Base-by-base conservation (phyloP, 2,329 filamentous ascomycete species). In the Colletotrichum incanum region DNA sequence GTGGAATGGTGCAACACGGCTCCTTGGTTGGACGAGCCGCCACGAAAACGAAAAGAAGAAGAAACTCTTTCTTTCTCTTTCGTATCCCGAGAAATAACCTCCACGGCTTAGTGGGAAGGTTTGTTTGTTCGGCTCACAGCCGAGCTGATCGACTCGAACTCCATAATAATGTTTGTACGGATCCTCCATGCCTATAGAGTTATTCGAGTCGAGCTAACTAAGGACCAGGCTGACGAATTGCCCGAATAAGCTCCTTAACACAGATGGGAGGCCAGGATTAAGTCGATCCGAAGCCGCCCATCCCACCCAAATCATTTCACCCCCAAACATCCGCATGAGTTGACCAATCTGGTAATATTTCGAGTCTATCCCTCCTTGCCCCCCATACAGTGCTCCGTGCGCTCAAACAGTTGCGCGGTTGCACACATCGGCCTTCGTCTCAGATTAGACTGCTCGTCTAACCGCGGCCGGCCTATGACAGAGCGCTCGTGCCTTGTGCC, bases 391-490 rank as follows among this genome's bases (percentile, higher is more conserved):
- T 59, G 69, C 65, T 72, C 69, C 54, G 69, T 72, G 69, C 69
- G 69, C 69, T 69, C 69, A 72, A 72, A 72, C 69, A 72, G 65
- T 72, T 72, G 59, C 59, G 65, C 65, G 63, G 69, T 69, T 69
- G 65, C 65, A 72, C 54, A 69, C 65, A 72, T 72, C 69, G 54
- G 69, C 55, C 58, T 60, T 69, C 69, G 69, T 72, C 69, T 72
- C 69, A 72, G 69, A 72, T 69, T 72, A 49, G 54, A 60, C 69
- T 69, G 60, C 69, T 65, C 47, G 59, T 72, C 69, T 65, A 64
- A 72, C 65, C 69, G 69, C 69, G 59, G 59, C 69, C 54, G 54
- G 65, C 59, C 65, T n/a, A 72, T 55, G 69, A 64, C 65, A 72
- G 65, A 69, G 65, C 65, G 69, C 69, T 69, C 69, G 69, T 37